Percentiles rank a stretch among this genome's conserved stretches.
phyloP scores from a whole-genome alignment of 345 rosid species.

The Arabidopsis thaliana region DNA sequence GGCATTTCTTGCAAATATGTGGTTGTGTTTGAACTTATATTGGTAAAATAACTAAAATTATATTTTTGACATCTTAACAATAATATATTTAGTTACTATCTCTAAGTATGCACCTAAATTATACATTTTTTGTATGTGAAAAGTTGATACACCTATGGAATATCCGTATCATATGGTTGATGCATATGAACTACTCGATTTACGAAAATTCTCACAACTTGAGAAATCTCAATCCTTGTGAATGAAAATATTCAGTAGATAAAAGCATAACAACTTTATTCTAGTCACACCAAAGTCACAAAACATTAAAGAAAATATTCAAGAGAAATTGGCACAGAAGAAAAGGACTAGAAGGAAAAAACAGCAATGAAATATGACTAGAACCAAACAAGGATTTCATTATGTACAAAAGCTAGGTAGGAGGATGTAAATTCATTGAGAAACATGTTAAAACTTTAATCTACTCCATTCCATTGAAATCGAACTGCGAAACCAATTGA shows the following conservation, averaged over 20 bases:
- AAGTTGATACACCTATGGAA: neutral
- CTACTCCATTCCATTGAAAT: neutral
- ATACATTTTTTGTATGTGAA: neutral
- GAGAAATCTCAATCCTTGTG: neutral
- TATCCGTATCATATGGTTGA: neutral
- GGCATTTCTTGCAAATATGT: neutral
- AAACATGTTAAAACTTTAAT: neutral
- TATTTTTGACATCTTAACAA: neutral
- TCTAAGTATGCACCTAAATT: neutral
- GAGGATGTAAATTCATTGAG: constrained; percentile 11
- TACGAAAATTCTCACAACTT: neutral
- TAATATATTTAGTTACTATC: neutral
- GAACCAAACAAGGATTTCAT: constrained; percentile 17
- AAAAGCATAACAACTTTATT: neutral
- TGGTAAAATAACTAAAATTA: neutral
- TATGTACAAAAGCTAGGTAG: constrained; percentile 24
- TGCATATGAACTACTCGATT: neutral
- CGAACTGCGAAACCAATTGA: neutral
- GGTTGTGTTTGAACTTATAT: neutral
- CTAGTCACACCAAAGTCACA: neutral
- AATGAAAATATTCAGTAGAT: neutral
- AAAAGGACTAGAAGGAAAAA: neutral
- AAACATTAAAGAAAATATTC: neutral
- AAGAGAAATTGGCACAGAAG: neutral
- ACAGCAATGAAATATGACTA: neutral